Evolutionary conservation across 805 yeast genomes (phyloP), one percentile per base, ranked within the genome.

Genomic region (Cephaloascus albidus): DNA sequence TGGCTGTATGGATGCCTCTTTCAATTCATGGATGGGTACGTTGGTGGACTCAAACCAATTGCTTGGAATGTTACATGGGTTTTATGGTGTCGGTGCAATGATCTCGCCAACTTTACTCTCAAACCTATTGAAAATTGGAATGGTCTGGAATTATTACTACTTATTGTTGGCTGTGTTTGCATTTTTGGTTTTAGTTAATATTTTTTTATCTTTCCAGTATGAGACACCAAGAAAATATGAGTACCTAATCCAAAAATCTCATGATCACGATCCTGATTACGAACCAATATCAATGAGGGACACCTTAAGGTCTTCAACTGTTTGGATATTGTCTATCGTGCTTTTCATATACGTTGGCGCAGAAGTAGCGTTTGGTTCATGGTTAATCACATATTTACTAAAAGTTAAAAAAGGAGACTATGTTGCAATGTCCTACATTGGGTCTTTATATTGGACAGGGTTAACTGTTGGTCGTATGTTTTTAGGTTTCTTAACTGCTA

Each of bases 1-100:
- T 40, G 86, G 87, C 1, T 45, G 70, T 6, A 45, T 74, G 20
- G 86, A 79, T 51, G 74, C 81, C 30, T 57, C 72, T 8, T 55
- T 75, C 48, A 77, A 75, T 47, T 60, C 74, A 14, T 78, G 76
- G 69, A 55, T 72, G 47, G 78, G 78, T 3, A 52, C 53, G 20
- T 55, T 74, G 37, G 59, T 51, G 10, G 70, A 72, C 45, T 59
- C 71, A 4, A 72, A 74, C 53, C 75, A 70, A 49, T 50, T 74
- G 12, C 50, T 74, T 41, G 80, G 80, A 2, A 50, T 70, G 1
- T 51, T 74, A 52, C 81, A 74, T 52, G 72, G 78, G 0, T 64
- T 61, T 44, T 74, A 71, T 46, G 79, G 80, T 0, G 47, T 74
- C 4, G 81, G 80, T 2, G 70, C 78, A 40, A 62, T 73, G 59